Percentiles rank a stretch among this genome's conserved stretches.
Conservation (phyloP, 2,329 filamentous ascomycete genomes). For the Plectosphaerella plurivora region DNA sequence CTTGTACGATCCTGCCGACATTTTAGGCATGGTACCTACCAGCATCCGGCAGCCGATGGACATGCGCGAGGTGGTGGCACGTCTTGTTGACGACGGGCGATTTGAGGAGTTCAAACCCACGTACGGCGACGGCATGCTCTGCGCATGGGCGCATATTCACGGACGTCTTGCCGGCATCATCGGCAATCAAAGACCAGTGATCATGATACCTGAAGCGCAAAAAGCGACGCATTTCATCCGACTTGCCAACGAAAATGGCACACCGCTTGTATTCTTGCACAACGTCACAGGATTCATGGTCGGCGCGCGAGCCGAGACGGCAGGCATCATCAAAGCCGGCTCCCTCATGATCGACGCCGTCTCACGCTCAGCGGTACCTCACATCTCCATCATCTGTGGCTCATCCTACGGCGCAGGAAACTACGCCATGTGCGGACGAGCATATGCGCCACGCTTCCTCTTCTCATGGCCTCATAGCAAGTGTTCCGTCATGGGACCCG, state of each 20-base stretch:
- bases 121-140: slow-evolving; percentile 25
- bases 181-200: slow-evolving; percentile 29
- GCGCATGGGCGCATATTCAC: slow-evolving; percentile 17
- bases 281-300: slow-evolving; percentile 40
- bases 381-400: slow-evolving; percentile 32
- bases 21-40: slow-evolving; percentile 23
- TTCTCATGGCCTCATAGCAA: slow-evolving; percentile 33
- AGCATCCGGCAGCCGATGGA: slow-evolving; percentile 16
- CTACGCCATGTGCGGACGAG: slow-evolving; percentile 18
- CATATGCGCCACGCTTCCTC: slow-evolving; percentile 31
- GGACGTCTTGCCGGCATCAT: slow-evolving; percentile 27
- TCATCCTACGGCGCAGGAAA: slow-evolving; percentile 36
- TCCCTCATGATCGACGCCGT: slow-evolving; percentile 34
- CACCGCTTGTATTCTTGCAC: slow-evolving; percentile 33
- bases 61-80: slow-evolving; percentile 24
- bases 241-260: slow-evolving; percentile 1
- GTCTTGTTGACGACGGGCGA: slow-evolving; percentile 30
- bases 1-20: slow-evolving; percentile 22
- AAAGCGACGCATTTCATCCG: background rate
- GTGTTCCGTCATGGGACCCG: slow-evolving; percentile 34
- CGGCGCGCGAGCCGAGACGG: slow-evolving; percentile 31
- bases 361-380: slow-evolving; percentile 30
- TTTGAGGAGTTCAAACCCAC: slow-evolving; percentile 28
- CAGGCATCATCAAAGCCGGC: slow-evolving; percentile 31
- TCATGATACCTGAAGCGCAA: slow-evolving; percentile 24